phyloP scores from a whole-genome alignment of 371 early-diverging fungal species.

The Lichtheimia ornata region DNA sequence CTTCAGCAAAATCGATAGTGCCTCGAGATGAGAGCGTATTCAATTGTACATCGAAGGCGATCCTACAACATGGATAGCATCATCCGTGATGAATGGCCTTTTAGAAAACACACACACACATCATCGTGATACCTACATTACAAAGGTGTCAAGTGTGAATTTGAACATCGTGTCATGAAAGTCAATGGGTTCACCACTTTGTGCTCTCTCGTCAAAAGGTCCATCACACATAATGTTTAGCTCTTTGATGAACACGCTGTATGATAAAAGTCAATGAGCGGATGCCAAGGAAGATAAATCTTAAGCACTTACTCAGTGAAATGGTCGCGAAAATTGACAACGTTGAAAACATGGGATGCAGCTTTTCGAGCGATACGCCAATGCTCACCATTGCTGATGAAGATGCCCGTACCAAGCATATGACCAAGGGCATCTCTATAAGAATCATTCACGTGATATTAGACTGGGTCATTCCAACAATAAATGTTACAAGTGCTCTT shows the following conservation, averaged over 20 bases:
- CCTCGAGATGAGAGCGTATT: slow-evolving; percentile 41
- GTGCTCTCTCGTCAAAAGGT: slow-evolving; percentile 35
- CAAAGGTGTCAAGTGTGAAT: slow-evolving; percentile 57
- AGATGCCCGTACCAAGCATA: slow-evolving; percentile 41
- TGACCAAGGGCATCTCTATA: slow-evolving; percentile 17
- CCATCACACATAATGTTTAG: slow-evolving; percentile 23
- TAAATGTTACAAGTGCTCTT: too few relatives aligned
- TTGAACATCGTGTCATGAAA: slow-evolving; percentile 44
- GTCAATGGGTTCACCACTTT: slow-evolving; percentile 29
- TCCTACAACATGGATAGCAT: neutral
- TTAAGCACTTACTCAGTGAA: slow-evolving; percentile 33
- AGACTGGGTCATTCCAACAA: too few relatives aligned
- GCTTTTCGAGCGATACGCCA: slow-evolving; percentile 48
- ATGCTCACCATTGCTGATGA: slow-evolving; percentile 43
- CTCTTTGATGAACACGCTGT: slow-evolving; percentile 48
- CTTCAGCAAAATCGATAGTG: slow-evolving; percentile 48
- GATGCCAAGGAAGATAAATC: too few relatives aligned
- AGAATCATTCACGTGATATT: too few relatives aligned
- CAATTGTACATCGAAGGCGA: slow-evolving; percentile 22
- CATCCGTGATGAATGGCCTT: too few relatives aligned
- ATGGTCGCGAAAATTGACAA: slow-evolving; percentile 55
- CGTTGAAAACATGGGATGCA: slow-evolving; percentile 55
- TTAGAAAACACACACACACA: too few relatives aligned
- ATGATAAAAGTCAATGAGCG: neutral
- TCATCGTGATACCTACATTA: slow-evolving; percentile 25